These are phyloP conservation scores for Pyronema domesticum DNA, from an alignment of 495 filamentous ascomycete genomes.

Conservation along the genomic window DNA sequence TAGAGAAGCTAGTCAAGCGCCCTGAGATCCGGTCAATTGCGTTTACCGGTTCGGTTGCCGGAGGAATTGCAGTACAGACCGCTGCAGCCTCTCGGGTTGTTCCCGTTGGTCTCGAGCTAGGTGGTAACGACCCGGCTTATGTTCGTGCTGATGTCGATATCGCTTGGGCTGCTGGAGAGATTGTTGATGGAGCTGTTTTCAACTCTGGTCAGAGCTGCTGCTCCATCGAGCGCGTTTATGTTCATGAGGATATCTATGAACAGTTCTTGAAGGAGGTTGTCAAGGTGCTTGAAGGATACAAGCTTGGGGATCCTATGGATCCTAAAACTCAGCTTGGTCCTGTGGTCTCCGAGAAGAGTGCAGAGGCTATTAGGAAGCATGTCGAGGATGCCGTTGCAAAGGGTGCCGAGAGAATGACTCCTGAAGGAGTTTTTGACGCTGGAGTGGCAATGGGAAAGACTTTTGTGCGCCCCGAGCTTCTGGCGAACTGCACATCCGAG, in stretches of 20 bases:
- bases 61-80: constrained; percentile 67
- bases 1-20: constrained; percentile 56
- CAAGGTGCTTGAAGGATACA: constrained; percentile 71
- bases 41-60: constrained; percentile 86
- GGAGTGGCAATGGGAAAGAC: constrained; percentile 28
- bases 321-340: constrained; percentile 69
- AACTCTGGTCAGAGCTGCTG: constrained; percentile 97
- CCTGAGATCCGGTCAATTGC: constrained; percentile 59
- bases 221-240: constrained; percentile 80
- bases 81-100: constrained; percentile 65
- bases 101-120: constrained; percentile 71
- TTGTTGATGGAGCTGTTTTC: constrained; percentile 86
- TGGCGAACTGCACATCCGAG: constrained; percentile 61
- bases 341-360: constrained; percentile 62
- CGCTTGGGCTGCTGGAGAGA: constrained; percentile 76
- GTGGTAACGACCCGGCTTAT: constrained; percentile 87
- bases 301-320: constrained; percentile 69
- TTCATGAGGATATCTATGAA: constrained; percentile 67
- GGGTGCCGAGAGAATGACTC: constrained; percentile 69
- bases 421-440: constrained; percentile 29
- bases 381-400: constrained; percentile 70
- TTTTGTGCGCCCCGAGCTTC: constrained; percentile 70
- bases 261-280: constrained; percentile 59
- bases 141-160: constrained; percentile 72
- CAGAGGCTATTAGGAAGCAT: constrained; percentile 58